These are phyloP conservation scores for Wickerhamiella azymoides DNA, from an alignment of 805 yeast genomes.

Conservation along the genomic window DNA sequence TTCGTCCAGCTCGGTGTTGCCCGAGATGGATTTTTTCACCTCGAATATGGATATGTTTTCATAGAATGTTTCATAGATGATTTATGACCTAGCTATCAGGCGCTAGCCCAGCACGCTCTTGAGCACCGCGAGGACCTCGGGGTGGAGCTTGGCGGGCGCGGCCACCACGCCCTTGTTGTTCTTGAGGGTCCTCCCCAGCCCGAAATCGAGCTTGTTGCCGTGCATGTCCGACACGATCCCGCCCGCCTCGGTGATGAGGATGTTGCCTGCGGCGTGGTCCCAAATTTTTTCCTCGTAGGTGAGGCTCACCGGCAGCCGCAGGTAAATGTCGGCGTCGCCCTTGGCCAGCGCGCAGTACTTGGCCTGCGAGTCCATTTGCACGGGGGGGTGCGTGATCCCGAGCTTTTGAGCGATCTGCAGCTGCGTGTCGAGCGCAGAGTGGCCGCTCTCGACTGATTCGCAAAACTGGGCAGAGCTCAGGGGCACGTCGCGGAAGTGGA, in stretches of 20 bases:
- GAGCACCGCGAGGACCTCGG: slow-evolving; percentile 38
- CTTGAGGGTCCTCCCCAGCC: slow-evolving; percentile 62
- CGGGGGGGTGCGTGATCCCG: slow-evolving; percentile 41
- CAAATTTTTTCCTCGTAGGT: slow-evolving; percentile 85
- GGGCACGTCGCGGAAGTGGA: slow-evolving; percentile 39
- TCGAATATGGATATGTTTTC: slow-evolving; percentile 14
- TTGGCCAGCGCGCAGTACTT: slow-evolving; percentile 83
- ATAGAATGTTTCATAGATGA: too few species aligned
- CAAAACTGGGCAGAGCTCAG: slow-evolving; percentile 45
- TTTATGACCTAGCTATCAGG: background rate
- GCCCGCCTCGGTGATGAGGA: slow-evolving; percentile 78
- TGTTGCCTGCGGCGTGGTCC: slow-evolving; percentile 97
- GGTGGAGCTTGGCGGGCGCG: slow-evolving; percentile 38
- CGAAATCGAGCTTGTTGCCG: slow-evolving; percentile 65
- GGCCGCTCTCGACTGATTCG: slow-evolving; percentile 93
- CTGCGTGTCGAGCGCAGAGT: slow-evolving; percentile 83
- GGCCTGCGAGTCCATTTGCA: slow-evolving; percentile 89
- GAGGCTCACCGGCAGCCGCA: slow-evolving; percentile 69
- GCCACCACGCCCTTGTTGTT: slow-evolving; percentile 90
- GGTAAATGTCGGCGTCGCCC: slow-evolving; percentile 85
- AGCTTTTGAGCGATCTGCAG: slow-evolving; percentile 51
- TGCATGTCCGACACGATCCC: slow-evolving; percentile 78
- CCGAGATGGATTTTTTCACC: slow-evolving; percentile 17
- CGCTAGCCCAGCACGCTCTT: slow-evolving; percentile 17
- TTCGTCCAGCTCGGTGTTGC: slow-evolving; percentile 11